phyloP scores from a whole-genome alignment of 805 yeast species.

The Ogataea salicorniae region DNA sequence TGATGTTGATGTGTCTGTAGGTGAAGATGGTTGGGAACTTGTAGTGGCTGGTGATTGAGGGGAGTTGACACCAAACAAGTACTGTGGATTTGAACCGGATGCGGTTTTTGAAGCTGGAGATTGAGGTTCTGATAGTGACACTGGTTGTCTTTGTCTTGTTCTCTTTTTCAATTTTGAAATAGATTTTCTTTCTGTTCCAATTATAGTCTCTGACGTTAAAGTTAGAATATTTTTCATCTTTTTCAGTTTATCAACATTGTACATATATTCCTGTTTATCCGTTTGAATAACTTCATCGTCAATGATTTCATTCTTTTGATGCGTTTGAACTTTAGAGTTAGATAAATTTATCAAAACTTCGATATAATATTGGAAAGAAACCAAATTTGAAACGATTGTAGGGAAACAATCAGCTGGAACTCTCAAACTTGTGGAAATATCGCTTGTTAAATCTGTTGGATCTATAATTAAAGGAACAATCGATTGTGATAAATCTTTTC shows the following conservation, averaged over 20 bases:
- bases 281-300: conserved; percentile 23
- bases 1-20: not conserved
- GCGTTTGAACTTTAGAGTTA: conserved; percentile 33
- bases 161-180: conserved; percentile 24
- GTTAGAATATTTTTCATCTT: conserved; percentile 73
- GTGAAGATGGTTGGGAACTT: conserved; percentile 1
- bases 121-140: not conserved
- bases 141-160: too few relatives aligned
- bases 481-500: conserved; percentile 79
- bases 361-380: conserved; percentile 77
- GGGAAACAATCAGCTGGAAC: conserved; percentile 87
- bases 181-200: conserved; percentile 67
- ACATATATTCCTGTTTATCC: conserved; percentile 33
- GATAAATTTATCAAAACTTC: conserved; percentile 82
- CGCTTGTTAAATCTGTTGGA: conserved; percentile 52
- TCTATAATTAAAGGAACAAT: conserved; percentile 77
- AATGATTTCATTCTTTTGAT: conserved; percentile 12
- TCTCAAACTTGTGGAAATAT: conserved; percentile 55
- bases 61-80: not conserved
- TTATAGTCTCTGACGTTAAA: conserved; percentile 70
- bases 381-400: conserved; percentile 64
- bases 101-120: conserved; percentile 1
- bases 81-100: not conserved
- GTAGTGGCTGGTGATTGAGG: conserved; percentile 4
- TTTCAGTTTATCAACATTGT: conserved; percentile 77